Base-by-base conservation (phyloP, 1,284 basidiomycete genomes). In the Ustanciosporium gigantosporum region DNA sequence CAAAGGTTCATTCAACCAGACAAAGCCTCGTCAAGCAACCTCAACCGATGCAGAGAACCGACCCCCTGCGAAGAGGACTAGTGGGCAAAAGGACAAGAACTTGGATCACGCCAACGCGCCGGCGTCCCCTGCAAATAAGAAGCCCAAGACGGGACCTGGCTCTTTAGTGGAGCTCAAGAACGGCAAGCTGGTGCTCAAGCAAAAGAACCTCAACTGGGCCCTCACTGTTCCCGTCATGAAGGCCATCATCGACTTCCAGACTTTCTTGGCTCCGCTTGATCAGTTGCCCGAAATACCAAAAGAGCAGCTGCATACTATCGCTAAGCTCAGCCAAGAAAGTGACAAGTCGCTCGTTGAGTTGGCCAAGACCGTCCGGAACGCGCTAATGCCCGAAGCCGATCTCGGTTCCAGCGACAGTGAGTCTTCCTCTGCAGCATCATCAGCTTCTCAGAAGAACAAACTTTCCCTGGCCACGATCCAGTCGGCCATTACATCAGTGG, bases 131-230 rank as follows among this genome's bases (percentile, higher is more conserved):
- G 53, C 48, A 17, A 24, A 48, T 7, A 70, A 70, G 43, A 46
- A 51, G 29, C 22, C 45, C 7, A 66, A 61, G 46, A 53, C 34
- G 22, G 8, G 13, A 11, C 21, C 37, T 17, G 38, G 68, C 22
- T 38, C 62, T 9, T 43, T 79, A 35, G 76, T 79, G 31, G 59
- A 64, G 25, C 67, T 80, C 52, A 79, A 77, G 51, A 72, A 87
- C 73, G 87, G 87, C 25, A 91, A 87, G 74, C 82, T 89, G 1
- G 65, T 85, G 4, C 84, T 90, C 69, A 89, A 84, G 77, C 90
- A 93, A 81, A 91, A 89, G 77, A 79, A 83, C 3, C 71, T 88
- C 32, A 84, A 85, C 0, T 84, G 88, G 46, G 86, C 89, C 73
- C 87, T 88, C 70, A 83, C 86, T 65, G 87, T 87, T 23, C 87